Base-by-base conservation (phyloP, 192 early-diverging fungal species). In the Coemansia reversa region DNA sequence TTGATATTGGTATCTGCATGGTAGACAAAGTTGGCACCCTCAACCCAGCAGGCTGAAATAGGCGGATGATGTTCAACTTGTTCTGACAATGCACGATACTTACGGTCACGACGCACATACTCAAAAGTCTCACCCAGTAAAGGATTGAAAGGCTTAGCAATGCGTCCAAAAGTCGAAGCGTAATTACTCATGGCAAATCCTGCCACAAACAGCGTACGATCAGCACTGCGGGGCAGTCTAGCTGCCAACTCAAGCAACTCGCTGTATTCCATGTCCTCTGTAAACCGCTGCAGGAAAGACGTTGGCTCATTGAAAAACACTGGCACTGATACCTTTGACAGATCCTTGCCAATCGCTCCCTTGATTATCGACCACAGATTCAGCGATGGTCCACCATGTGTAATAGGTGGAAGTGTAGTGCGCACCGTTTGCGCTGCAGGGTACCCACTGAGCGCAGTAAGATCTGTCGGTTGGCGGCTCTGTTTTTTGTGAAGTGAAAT, bases 51-150 rank as follows among this genome's bases (percentile, higher is more conserved):
- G 7, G 93, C 93, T 29, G 87, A 89, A 51, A 95, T 88, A 7
- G 93, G 93, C 85, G 93, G 93, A 69, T 95, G 93, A 67, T 95
- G 93, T 42, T 84, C 85, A 7, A 95, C 93, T 72, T 95, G 93
- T 74, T 95, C 93, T 0, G 91, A 91, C 50, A 95, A 55, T 65
- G 91, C 92, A 20, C 93, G 84, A 69, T 86, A 93, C 69, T 82
- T 72, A 55, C 91, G 91, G 64, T 95, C 92, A 19, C 84, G 76
- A 24, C 87, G 76, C 48, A 93, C 88, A 55, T 92, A 86, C 83
- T 95, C 93, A 64, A 85, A 95, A 1, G 93, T 95, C 70, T 95
- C 93, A 39, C 93, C 93, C 75, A 95, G 76, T 56, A 95, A 64
- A 9, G 93, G 92, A 71, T 95, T 95, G 79, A 95, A 95, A 2